Base-by-base conservation (phyloP, 2,329 filamentous ascomycete species). In the Pestalotiopsis sp. region DNA sequence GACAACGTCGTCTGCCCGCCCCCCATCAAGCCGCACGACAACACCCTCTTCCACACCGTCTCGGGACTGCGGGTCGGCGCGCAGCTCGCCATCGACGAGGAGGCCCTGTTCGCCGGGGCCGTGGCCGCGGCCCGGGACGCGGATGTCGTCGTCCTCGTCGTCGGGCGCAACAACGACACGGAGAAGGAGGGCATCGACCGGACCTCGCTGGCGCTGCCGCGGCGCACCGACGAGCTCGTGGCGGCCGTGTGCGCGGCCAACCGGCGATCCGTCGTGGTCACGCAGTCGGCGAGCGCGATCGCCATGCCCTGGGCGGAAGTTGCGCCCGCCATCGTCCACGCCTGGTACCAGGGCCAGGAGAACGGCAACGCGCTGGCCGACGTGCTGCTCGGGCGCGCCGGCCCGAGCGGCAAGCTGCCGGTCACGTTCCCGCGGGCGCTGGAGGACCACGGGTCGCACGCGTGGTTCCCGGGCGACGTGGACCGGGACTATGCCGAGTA, bases 41-140 rank as follows among this genome's bases (percentile, higher is more conserved):
- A 73, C n/a, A 74, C 73, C 9, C 70, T 73, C 11, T 74, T 75
- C 66, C 71, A 73, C 52, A 71, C 67, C 4, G 49, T 74, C 1
- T 72, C 73, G 0, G 73, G 72, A 20, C 63, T 73, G 7, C 70
- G 71, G 2, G 69, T 71, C 3, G 71, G 72, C 4, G 31, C 70
- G 36, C 57, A 60, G 23, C 7, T 60, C 3, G 4, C 13, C 0
- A 60, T 60, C 6, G 57, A 60, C 4, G 57, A 36, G 57, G 57
- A 60, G 1, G 13, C 25, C 3, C 3, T 60, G 3, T 60, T 60
- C 4, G 25, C 57, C 25, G 57, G 36, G 25, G 57, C 57, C 11
- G 57, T 60, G 57, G 25, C 57, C 31, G 23, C 23, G n/a, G 57
- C 57, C 11, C 20, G 7, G 3, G 57, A 60, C 4, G 57, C 57